Conservation (phyloP, 2,329 filamentous ascomycete species). For the Metarhizium guizhouense region DNA sequence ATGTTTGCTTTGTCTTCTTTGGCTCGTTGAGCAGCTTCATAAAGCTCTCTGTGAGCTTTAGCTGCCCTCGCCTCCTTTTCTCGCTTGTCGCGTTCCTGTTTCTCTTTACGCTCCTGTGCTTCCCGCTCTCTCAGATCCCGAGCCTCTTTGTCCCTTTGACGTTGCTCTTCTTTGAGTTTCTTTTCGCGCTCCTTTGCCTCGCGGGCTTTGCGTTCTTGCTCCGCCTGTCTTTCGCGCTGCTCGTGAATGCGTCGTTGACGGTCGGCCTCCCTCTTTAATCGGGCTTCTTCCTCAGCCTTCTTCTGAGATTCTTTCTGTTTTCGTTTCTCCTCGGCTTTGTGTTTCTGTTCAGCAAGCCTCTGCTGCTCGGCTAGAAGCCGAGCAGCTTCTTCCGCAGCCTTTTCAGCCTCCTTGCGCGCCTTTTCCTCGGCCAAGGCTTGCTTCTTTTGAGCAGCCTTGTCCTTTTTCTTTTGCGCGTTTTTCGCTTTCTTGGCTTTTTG, state of each 20-base stretch:
- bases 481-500: slow-evolving; percentile 88
- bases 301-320: slow-evolving; percentile 86
- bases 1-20: slow-evolving; percentile 48
- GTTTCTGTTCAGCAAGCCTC: slow-evolving; percentile 69
- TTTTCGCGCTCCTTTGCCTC: slow-evolving; percentile 62
- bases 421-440: slow-evolving; percentile 85
- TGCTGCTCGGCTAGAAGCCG: slow-evolving; percentile 67
- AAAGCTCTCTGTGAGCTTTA: slow-evolving; percentile 51
- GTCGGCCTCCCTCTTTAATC: slow-evolving; percentile 75
- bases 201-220: slow-evolving; percentile 71
- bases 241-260: slow-evolving; percentile 71
- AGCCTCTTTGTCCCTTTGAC: slow-evolving; percentile 68
- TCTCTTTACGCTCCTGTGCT: slow-evolving; percentile 51
- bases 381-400: slow-evolving; percentile 76
- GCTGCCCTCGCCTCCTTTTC: slow-evolving; percentile 48
- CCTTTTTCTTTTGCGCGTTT: slow-evolving; percentile 91
- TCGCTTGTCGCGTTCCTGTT: slow-evolving; percentile 53
- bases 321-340: slow-evolving; percentile 80
- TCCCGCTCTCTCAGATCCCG: slow-evolving; percentile 65
- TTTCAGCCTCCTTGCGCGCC: slow-evolving; percentile 78
- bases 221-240: slow-evolving; percentile 76
- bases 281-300: slow-evolving; percentile 85
- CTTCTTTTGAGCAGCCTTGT: slow-evolving; percentile 85
- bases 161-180: slow-evolving; percentile 74
- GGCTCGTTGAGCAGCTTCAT: slow-evolving; percentile 50